Evolutionary conservation across 176 grass and related monocot species (phyloP).

Genomic region (Alloteropsis semialata): DNA sequence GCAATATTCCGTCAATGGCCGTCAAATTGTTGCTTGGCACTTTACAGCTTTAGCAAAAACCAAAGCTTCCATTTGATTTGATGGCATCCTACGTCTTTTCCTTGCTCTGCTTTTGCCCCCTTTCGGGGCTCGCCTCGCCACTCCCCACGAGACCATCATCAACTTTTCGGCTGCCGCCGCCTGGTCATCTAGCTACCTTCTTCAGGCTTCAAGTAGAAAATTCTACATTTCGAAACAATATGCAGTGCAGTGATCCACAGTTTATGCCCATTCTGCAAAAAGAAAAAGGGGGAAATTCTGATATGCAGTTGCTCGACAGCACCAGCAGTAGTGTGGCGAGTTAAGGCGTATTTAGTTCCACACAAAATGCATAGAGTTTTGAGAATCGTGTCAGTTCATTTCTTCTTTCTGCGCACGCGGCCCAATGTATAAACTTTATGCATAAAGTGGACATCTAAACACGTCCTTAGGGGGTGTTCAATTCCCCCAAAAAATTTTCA

Average conservation of each 20-base stretch:
- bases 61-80: slow-evolving; percentile 36
- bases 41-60: slow-evolving; percentile 46
- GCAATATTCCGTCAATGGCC: not conserved
- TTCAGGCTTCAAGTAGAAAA: not conserved
- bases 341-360: too few species aligned
- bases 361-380: too few species aligned
- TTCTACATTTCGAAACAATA: not conserved
- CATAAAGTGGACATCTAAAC: too few species aligned
- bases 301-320: not conserved
- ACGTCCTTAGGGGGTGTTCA: too few species aligned
- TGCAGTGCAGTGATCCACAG: not conserved
- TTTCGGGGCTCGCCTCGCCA: slow-evolving; percentile 2
- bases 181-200: not conserved
- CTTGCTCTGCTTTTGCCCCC: not conserved
- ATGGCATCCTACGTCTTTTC: slow-evolving; percentile 48
- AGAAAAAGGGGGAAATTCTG: not conserved
- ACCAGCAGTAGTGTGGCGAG: not conserved
- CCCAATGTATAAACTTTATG: too few species aligned
- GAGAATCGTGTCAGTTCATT: too few species aligned
- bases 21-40: not conserved
- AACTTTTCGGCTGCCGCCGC: slow-evolving; percentile 31
- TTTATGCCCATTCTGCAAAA: not conserved
- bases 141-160: slow-evolving; percentile 1
- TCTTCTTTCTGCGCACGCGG: too few species aligned
- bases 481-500: too few species aligned